Evolutionary conservation across 768 basidiomycete genomes (phyloP).

Genomic region (Trametes cubensis): DNA sequence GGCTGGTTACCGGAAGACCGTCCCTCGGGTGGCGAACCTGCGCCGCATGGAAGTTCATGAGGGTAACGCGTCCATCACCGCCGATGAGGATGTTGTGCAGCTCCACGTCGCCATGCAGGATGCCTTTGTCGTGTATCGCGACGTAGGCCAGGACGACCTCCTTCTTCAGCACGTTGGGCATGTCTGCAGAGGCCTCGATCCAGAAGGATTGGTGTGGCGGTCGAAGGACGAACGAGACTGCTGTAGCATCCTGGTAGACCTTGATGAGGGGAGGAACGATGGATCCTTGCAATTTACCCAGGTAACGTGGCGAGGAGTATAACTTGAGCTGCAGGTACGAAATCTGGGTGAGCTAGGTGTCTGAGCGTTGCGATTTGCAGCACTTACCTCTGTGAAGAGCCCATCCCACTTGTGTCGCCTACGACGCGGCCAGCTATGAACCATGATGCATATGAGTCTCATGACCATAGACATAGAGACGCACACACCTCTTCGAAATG

Average conservation of each 20-base stretch:
- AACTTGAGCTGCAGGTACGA: slow-evolving; percentile 46
- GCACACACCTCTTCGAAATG: slow-evolving; percentile 22
- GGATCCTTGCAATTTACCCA: slow-evolving; percentile 53
- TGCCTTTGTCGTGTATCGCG: slow-evolving; percentile 40
- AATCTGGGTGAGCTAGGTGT: neutral
- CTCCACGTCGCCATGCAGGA: slow-evolving; percentile 37
- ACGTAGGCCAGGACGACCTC: slow-evolving; percentile 53
- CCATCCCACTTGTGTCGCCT: slow-evolving; percentile 36
- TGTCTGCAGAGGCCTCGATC: slow-evolving; percentile 59
- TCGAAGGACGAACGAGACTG: slow-evolving; percentile 52
- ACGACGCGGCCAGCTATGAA: slow-evolving; percentile 19
- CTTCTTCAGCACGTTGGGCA: slow-evolving; percentile 58
- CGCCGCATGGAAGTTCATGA: slow-evolving; percentile 58
- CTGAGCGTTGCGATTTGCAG: neutral
- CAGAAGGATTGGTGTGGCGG: slow-evolving; percentile 61
- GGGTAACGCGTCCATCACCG: slow-evolving; percentile 43
- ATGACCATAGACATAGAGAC: neutral
- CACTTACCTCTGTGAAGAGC: slow-evolving; percentile 43
- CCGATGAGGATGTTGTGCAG: slow-evolving; percentile 31
- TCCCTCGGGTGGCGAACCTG: slow-evolving; percentile 34
- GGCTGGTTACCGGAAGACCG: slow-evolving; percentile 40
- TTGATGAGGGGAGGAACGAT: slow-evolving; percentile 58
- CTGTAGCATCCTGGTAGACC: slow-evolving; percentile 43
- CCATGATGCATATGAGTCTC: neutral
- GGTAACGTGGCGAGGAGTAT: slow-evolving; percentile 49